These are phyloP conservation scores for Eutypa lata DNA, from an alignment of 2,329 filamentous ascomycete genomes.

Conservation along the genomic window DNA sequence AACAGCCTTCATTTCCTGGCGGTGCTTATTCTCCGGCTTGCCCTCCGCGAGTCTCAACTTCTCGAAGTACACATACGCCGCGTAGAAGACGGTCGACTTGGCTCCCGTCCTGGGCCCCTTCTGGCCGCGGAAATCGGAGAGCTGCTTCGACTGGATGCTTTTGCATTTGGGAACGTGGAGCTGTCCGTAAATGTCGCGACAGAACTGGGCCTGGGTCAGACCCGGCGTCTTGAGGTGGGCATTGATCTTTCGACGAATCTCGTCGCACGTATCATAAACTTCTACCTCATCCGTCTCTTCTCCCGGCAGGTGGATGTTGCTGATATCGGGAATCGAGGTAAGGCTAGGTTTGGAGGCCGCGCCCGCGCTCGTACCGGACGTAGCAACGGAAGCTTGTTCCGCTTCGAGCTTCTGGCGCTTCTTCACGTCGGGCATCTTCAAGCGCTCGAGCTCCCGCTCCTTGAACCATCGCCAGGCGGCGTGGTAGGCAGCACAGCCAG, in stretches of 20 bases:
- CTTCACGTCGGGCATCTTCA: constrained; percentile 18
- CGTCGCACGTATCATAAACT: constrained; percentile 56
- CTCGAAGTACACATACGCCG: constrained; percentile 56
- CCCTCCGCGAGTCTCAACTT: constrained; percentile 49
- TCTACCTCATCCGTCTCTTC: constrained; percentile 39
- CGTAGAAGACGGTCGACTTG: constrained; percentile 46
- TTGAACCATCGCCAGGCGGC: constrained; percentile 15
- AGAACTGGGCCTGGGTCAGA: constrained; percentile 48
- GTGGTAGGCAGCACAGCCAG: constrained; percentile 4
- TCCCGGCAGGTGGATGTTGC: constrained; percentile 38
- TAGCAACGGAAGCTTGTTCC: background rate
- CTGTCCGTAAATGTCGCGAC: constrained; percentile 35
- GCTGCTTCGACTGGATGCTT: constrained; percentile 32
- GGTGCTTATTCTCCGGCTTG: constrained; percentile 49
- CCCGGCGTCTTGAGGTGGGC: constrained; percentile 40
- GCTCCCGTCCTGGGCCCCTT: constrained; percentile 44
- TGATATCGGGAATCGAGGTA: constrained; percentile 29
- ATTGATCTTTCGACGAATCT: constrained; percentile 53
- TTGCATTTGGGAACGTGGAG: constrained; percentile 29
- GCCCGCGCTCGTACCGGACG: constrained; percentile 1
- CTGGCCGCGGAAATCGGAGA: constrained; percentile 47
- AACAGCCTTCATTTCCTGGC: constrained; percentile 44
- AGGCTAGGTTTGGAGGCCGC: constrained; percentile 1
- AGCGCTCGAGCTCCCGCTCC: constrained; percentile 12
- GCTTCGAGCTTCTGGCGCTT: constrained; percentile 10